Base-by-base conservation (phyloP, 179 eudicot genomes). In the Dionaea muscipula region DNA sequence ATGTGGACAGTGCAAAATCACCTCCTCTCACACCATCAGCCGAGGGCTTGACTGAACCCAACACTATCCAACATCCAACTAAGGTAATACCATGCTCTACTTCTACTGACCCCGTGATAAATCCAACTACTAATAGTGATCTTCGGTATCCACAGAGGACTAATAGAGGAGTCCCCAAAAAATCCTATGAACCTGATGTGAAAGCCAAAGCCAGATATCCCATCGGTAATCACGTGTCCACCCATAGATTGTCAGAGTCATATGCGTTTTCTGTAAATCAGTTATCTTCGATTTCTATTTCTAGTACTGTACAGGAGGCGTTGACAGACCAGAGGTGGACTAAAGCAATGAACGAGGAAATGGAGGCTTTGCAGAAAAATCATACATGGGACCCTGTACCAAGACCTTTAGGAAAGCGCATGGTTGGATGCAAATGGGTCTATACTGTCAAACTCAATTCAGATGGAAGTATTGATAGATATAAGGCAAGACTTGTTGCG, bases 221-320 rank as follows among this genome's bases (percentile, higher is more conserved):
- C 11, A 40, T 40, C 16, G 23, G 12, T 7, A 51, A 51, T 20
- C 38, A 25, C 37, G 21, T 40, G 0, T 43, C 45, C 20, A n/a
- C 66, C 19, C 31, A 51, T 38, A 62, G 40, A 31, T 53, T 52
- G 14, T 40, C 31, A 8, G 12, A 61, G 24, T 61, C 43, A 25
- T 51, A 39, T 27, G 50, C 55, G 11, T 3, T 7, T 5, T 13
- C 16, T 15, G 45, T 40, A 2, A 7, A 40, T 15, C 7, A 40
- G 3, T 7, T 40, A 15, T 40, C 16, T 17, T 13, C 3, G 3
- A 17, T 40, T 4, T 5, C 45, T 40, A 23, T 47, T 12, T 26
- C 51, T 6, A 21, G 13, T 9, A 9, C 4, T 21, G 27, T 6
- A 9, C 16, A 47, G 14, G 51, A 47, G 1, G 51, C 51, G 6